Evolutionary conservation across 2,329 filamentous ascomycete genomes (phyloP).

Genomic region (Penicillium sp.): DNA sequence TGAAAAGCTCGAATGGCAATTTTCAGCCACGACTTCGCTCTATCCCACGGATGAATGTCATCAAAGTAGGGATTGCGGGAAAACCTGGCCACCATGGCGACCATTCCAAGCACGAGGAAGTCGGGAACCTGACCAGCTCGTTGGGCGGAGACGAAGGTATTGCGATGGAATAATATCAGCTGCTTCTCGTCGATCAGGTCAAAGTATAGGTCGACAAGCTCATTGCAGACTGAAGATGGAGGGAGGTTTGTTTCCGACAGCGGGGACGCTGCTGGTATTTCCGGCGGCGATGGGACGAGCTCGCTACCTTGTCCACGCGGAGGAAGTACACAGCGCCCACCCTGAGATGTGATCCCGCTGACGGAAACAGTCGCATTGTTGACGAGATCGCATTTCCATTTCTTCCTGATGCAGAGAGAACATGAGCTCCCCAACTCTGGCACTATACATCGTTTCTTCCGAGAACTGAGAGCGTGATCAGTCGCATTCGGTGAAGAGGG

Average conservation of each 20-base stretch:
- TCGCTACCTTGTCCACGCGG: too few species aligned
- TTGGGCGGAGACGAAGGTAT: slow-evolving; percentile 4
- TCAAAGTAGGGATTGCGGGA: slow-evolving; percentile 7
- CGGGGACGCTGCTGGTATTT: not conserved
- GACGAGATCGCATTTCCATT: not conserved
- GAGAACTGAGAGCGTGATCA: slow-evolving; percentile 2
- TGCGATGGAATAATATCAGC: slow-evolving; percentile 10
- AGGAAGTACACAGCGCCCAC: not conserved
- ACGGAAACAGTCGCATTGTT: not conserved
- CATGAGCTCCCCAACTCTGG: not conserved
- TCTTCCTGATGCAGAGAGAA: not conserved
- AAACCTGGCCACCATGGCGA: slow-evolving; percentile 11
- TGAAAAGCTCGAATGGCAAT: slow-evolving; percentile 8
- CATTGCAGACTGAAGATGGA: slow-evolving; percentile 1
- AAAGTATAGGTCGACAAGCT: slow-evolving; percentile 13
- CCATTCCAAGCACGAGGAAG: slow-evolving; percentile 11
- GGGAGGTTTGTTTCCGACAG: not conserved
- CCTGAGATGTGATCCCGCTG: not conserved
- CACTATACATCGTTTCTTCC: slow-evolving; percentile 9
- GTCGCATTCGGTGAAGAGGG: not conserved
- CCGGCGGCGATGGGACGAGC: not conserved
- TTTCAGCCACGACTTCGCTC: slow-evolving; percentile 5
- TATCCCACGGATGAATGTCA: slow-evolving; percentile 6
- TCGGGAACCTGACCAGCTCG: slow-evolving; percentile 1
- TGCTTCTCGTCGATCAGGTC: slow-evolving; percentile 14